Base-by-base conservation (phyloP, 2,329 filamentous ascomycete species). In the Colletotrichum kahawae region DNA sequence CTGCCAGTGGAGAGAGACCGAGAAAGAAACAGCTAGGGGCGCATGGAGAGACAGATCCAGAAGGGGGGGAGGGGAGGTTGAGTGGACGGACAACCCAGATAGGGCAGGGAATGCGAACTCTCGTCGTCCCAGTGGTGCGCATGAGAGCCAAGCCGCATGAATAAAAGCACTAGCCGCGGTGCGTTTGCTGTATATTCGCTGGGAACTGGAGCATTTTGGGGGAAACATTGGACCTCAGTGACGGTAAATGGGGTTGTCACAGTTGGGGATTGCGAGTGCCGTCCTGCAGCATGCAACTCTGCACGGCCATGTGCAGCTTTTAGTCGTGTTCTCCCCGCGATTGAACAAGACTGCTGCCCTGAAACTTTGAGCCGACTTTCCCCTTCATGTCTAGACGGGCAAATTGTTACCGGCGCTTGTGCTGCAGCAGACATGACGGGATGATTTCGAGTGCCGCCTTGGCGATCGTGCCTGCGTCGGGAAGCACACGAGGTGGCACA, bases 241-340 rank as follows among this genome's bases (percentile, higher is more conserved):
- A 36, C 34, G 38, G 10, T n/a, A 27, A 27, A 56, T 7, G 33
- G 65, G 33, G 56, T 63, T 24, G 18, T 10, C 56, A 13, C 29
- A 69, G 24, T 57, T 34, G 70, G 57, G 70, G 33, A 27, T 70
- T 6, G n/a, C 21, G 34, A 64, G 66, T 70, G 66, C 66, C 59
- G 71, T 48, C 33, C 60, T 74, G 71, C 34, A 74, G 59, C 48
- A 33, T 34, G 48, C 71, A 48, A 36, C 66, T 70, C 59, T 64
- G 48, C 67, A 63, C 34, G 71, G 18, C 33, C 18, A 31, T 14
- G 8, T 10, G 36, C 51, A 27, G 48, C n/a, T 34, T 33, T 38
- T 24, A 21, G n/a, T 21, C 48, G 48, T 18, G 14, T 48, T n/a
- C 43, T 29, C 43, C 59, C 59, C 60, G 34, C 33, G 33, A 57